Conservation (phyloP, 2,329 filamentous ascomycete genomes). For the Arthrobotrys conoides region DNA sequence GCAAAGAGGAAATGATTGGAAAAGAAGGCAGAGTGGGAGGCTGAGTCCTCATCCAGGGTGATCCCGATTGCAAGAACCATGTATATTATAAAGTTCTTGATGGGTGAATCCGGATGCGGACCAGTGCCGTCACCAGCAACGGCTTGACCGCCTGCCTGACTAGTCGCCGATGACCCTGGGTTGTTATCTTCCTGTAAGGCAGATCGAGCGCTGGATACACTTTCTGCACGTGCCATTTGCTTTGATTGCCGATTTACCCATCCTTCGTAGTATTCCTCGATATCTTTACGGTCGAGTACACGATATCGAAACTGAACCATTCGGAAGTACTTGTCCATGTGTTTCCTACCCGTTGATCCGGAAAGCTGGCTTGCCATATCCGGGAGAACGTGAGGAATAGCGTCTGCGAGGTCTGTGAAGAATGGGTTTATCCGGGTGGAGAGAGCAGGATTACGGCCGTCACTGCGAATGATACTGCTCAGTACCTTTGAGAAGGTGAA, state of each 20-base stretch:
- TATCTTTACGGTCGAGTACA: constrained; percentile 55
- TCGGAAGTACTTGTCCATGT: constrained; percentile 61
- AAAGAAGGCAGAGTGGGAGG: constrained; percentile 55
- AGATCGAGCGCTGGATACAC: constrained; percentile 45
- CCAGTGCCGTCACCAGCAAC: constrained; percentile 32
- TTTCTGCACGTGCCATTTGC: constrained; percentile 46
- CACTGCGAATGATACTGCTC: constrained; percentile 56
- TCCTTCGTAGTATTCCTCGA: constrained; percentile 57
- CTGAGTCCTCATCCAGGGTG: constrained; percentile 57
- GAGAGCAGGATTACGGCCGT: constrained; percentile 56
- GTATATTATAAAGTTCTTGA: constrained; percentile 61
- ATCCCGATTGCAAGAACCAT: constrained; percentile 60
- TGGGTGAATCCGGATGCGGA: constrained; percentile 54
- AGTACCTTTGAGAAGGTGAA: constrained; percentile 60
- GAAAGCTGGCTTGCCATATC: constrained; percentile 60
- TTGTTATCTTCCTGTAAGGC: constrained; percentile 50
- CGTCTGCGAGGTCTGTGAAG: constrained; percentile 60
- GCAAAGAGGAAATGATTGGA: constrained; percentile 60
- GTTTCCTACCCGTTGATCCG: constrained; percentile 54
- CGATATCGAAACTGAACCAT: constrained; percentile 60
- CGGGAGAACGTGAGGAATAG: constrained; percentile 58
- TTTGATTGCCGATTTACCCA: constrained; percentile 59
- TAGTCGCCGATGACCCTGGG: constrained; percentile 31
- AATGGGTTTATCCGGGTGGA: constrained; percentile 56
- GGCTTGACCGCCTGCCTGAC: constrained; percentile 38